Base-by-base conservation (phyloP, 169 alveolate species). In the Eimeria necatrix region DNA sequence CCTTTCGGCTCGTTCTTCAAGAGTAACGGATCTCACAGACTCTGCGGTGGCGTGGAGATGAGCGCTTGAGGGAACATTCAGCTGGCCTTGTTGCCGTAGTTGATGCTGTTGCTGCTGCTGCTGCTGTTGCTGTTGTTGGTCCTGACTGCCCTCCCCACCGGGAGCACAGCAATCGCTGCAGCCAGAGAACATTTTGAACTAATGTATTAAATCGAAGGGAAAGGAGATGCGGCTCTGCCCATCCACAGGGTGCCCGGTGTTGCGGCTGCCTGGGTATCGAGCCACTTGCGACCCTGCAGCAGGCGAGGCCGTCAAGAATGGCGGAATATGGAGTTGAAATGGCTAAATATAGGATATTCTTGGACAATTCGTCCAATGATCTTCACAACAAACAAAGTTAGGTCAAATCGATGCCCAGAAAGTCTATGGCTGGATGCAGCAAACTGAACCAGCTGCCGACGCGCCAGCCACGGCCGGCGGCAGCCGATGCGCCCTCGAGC, bases 1-100 rank as follows among this genome's bases (percentile, higher is more conserved):
- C 71, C 92, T 92, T 76, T 96, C 97, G 22, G 97, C 46, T 32
- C 87, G 89, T 80, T 95, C 96, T 49, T 90, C 97, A 22, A 91
- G 95, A 2, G 92, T 92, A 60, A 92, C 95, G 24, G 95, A 92
- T 61, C 92, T 22, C 73, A 80, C 91, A 64, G 95, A 78, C 78
- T 92, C 95, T 85, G 87, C 86, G 7, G 92, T 92, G 26, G 78
- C 95, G 24, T 92, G 95, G 84, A 80, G 95, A 52, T 80, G 92
- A 53, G 83, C 93, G 46, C 41, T 86, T 20, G 91, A 52, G 41
- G 91, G 91, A 49, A 84, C 78, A 59, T 84, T 84, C 24, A 84
- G 76, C 78, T 84, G 91, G 91, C 61, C 91, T 84, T 56, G 78
- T n/a, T 80, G 64, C 16, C 71, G 89, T 48, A 46, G 85, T 59